Evolutionary conservation across 768 basidiomycete genomes (phyloP).

Genomic region (Trametes gibbosa): DNA sequence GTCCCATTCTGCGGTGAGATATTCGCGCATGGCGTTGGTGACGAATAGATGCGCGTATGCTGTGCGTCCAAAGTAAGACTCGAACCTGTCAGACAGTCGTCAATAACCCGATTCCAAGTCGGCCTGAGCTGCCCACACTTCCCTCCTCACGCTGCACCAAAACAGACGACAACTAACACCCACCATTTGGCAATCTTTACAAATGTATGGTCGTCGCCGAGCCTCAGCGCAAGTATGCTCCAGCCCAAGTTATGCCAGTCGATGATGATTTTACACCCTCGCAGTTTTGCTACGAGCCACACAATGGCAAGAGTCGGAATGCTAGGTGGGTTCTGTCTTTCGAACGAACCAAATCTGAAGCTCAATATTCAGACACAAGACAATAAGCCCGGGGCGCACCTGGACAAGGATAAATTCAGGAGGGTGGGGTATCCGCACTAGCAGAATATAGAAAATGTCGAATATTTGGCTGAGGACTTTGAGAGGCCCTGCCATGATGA

Average conservation of each 20-base stretch:
- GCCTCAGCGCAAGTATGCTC: conserved; percentile 81
- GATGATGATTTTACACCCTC: conserved; percentile 85
- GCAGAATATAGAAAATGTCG: conserved; percentile 58
- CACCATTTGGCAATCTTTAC: conserved; percentile 78
- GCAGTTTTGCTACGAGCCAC: conserved; percentile 63
- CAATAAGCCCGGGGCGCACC: conserved; percentile 42
- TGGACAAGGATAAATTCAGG: conserved; percentile 89
- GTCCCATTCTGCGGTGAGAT: conserved; percentile 68
- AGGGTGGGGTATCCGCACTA: conserved; percentile 58
- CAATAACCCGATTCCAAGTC: background rate
- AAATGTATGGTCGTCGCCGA: conserved; percentile 66
- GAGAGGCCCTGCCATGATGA: conserved; percentile 71
- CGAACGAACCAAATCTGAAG: background rate
- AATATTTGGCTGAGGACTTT: conserved; percentile 74
- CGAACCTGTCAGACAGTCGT: conserved; percentile 59
- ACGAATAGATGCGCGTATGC: conserved; percentile 95
- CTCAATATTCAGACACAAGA: background rate
- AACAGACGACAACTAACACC: conserved; percentile 8
- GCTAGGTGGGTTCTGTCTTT: conserved; percentile 85
- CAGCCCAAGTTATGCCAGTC: conserved; percentile 99
- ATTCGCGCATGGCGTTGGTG: conserved; percentile 79
- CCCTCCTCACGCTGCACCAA: too few relatives aligned
- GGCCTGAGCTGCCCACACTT: too few relatives aligned
- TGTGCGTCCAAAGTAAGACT: conserved; percentile 68
- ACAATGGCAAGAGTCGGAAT: conserved; percentile 91